Percentiles rank a stretch among this genome's conserved stretches.
Conservation (phyloP, 768 basidiomycete genomes). For the Leccinum variicolor region DNA sequence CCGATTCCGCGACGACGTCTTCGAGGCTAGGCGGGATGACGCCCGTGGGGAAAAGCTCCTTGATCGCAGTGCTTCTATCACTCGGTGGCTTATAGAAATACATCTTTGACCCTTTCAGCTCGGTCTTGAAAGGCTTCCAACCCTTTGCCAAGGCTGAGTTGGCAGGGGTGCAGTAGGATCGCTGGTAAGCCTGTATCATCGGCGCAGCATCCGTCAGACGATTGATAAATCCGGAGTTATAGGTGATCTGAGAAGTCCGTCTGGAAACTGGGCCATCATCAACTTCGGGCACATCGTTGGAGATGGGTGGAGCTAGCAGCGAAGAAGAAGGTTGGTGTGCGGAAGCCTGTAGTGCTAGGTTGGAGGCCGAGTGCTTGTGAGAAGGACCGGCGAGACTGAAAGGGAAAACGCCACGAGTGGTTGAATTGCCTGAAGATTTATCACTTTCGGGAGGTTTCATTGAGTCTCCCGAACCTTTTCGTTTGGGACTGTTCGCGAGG, state of each 20-base stretch:
- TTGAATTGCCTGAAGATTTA: slow-evolving; percentile 6
- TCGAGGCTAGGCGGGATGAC: slow-evolving; percentile 55
- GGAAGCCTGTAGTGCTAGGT: slow-evolving; percentile 6
- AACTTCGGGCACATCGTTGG: slow-evolving; percentile 39
- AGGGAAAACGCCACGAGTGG: slow-evolving; percentile 28
- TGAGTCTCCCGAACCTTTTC: slow-evolving; percentile 46
- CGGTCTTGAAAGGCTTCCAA: slow-evolving; percentile 86
- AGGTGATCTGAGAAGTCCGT: slow-evolving; percentile 76
- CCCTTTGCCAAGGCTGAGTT: slow-evolving; percentile 52
- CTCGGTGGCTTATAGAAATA: slow-evolving; percentile 84
- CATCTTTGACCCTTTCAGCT: slow-evolving; percentile 80
- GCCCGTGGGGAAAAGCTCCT: slow-evolving; percentile 69
- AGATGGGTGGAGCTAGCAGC: slow-evolving; percentile 48
- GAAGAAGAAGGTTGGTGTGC: slow-evolving; percentile 40
- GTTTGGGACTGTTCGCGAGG: slow-evolving; percentile 50
- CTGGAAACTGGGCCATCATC: slow-evolving; percentile 40
- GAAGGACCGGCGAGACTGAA: slow-evolving; percentile 28
- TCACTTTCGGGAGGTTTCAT: slow-evolving; percentile 33
- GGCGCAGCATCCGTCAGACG: slow-evolving; percentile 55
- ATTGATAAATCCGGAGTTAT: slow-evolving; percentile 74
- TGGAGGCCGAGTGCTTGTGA: slow-evolving; percentile 26
- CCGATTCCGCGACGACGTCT: slow-evolving; percentile 33
- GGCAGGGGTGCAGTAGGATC: slow-evolving; percentile 29
- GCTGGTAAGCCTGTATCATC: slow-evolving; percentile 29
- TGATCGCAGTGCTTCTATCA: slow-evolving; percentile 61